phyloP scores from a whole-genome alignment of 2,329 filamentous ascomycete genomes.

The Diaporthe helianthi region DNA sequence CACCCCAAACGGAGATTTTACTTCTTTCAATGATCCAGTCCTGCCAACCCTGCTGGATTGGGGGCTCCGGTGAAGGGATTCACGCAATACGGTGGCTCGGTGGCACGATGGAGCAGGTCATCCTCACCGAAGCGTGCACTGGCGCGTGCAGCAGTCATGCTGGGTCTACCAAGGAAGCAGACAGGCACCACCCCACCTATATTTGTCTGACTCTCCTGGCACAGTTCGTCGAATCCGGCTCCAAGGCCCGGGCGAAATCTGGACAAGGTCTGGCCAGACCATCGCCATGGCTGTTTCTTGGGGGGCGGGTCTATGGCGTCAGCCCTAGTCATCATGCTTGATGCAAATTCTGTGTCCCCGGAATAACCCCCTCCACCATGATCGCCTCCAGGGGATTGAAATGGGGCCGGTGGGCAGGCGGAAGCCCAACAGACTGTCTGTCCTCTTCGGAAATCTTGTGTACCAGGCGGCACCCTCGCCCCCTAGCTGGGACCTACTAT shows the following conservation, averaged over 20 bases:
- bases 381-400: slow-evolving; percentile 5
- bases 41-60: slow-evolving; percentile 9
- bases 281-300: slow-evolving; percentile 7
- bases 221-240: neutral
- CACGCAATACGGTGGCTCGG: slow-evolving; percentile 2
- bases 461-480: slow-evolving; percentile 13
- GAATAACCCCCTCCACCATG: slow-evolving; percentile 4
- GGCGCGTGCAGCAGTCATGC: neutral
- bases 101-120: slow-evolving; percentile 2
- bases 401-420: neutral
- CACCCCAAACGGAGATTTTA: neutral
- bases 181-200: neutral
- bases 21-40: neutral
- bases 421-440: neutral
- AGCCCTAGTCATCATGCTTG: slow-evolving; percentile 14
- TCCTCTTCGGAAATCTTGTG: neutral
- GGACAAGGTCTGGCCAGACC: slow-evolving; percentile 4
- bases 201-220: neutral
- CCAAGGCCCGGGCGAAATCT: neutral
- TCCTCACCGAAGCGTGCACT: slow-evolving; percentile 14
- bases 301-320: slow-evolving; percentile 14
- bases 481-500: neutral
- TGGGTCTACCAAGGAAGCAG: neutral
- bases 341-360: slow-evolving; percentile 3
- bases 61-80: neutral